These are phyloP conservation scores for Colletotrichum sojae DNA, from an alignment of 2,329 filamentous ascomycete species.

Conservation along the genomic window DNA sequence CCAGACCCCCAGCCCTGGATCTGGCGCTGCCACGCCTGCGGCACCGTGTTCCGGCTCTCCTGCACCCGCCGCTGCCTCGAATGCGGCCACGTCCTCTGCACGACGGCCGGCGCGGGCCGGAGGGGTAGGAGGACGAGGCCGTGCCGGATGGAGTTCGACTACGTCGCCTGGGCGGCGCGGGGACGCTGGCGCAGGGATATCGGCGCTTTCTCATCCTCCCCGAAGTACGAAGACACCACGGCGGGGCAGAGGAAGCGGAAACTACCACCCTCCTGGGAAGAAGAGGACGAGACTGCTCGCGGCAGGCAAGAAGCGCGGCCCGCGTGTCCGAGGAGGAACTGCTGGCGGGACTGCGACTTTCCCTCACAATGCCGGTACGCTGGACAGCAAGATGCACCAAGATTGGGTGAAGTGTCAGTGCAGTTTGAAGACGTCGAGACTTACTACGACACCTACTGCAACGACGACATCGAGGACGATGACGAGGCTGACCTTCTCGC, in stretches of 20 bases:
- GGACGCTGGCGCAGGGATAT: conserved; percentile 48
- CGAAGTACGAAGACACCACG: not conserved
- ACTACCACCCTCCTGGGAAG: not conserved
- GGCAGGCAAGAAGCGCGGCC: no score
- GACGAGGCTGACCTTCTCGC: not conserved
- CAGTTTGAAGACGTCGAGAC: no score
- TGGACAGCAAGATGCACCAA: not conserved
- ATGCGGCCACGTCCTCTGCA: conserved; percentile 55
- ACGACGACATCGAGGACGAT: not conserved
- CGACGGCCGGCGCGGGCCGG: conserved; percentile 25
- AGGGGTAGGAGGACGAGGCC: conserved; percentile 27
- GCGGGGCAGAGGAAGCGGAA: not conserved
- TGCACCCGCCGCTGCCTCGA: conserved; percentile 56
- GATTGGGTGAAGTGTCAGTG: no score
- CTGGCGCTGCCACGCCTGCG: conserved; percentile 54
- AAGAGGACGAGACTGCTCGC: not conserved
- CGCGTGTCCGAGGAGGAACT: not conserved
- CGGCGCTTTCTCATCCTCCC: no score
- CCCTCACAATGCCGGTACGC: conserved; percentile 22
- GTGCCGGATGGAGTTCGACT: conserved; percentile 52
- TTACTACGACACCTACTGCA: no score
- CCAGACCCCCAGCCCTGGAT: conserved; percentile 45
- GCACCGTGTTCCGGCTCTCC: conserved; percentile 45
- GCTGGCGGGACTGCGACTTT: conserved; percentile 23
- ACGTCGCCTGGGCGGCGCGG: conserved; percentile 47